Conservation (phyloP, 1,284 basidiomycete species). For the Pseudozyma sp. region DNA sequence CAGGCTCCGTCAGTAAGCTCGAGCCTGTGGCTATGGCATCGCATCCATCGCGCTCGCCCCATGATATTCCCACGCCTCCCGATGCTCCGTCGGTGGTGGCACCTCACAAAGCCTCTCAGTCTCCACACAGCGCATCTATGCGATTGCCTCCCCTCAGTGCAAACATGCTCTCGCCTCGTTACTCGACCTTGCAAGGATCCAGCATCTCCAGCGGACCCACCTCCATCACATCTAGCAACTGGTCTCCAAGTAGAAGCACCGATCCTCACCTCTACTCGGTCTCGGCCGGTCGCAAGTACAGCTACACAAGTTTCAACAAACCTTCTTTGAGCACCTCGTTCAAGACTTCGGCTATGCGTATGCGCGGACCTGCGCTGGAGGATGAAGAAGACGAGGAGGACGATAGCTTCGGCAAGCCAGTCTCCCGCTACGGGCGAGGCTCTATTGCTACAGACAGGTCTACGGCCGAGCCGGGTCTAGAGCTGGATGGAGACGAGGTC, state of each 20-base stretch:
- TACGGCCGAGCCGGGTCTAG: conserved; percentile 36
- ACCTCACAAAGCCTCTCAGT: conserved; percentile 31
- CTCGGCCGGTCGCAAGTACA: conserved; percentile 50
- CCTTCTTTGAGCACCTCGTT: conserved; percentile 62
- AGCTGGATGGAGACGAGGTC: conserved; percentile 57
- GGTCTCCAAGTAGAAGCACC: conserved; percentile 50
- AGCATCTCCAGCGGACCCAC: conserved; percentile 54
- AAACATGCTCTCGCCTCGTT: conserved; percentile 49
- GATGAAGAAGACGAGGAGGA: conserved; percentile 54
- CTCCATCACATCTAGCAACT: conserved; percentile 50
- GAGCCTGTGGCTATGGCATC: conserved; percentile 25
- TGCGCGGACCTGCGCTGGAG: conserved; percentile 40
- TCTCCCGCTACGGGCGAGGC: conserved; percentile 19
- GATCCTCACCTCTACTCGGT: conserved; percentile 56
- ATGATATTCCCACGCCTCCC: conserved; percentile 64
- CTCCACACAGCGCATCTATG: conserved; percentile 26
- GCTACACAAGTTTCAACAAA: conserved; percentile 48
- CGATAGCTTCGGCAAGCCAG: conserved; percentile 50
- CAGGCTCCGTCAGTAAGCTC: conserved; percentile 28
- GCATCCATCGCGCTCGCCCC: conserved; percentile 55
- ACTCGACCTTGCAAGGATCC: conserved; percentile 44
- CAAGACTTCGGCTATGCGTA: conserved; percentile 61
- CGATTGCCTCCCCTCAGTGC: conserved; percentile 46
- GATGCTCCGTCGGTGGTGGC: conserved; percentile 49
- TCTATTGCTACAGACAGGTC: conserved; percentile 25